Evolutionary conservation across 371 early-diverging fungal genomes (phyloP).

Genomic region (Dichotomocladium elegans): DNA sequence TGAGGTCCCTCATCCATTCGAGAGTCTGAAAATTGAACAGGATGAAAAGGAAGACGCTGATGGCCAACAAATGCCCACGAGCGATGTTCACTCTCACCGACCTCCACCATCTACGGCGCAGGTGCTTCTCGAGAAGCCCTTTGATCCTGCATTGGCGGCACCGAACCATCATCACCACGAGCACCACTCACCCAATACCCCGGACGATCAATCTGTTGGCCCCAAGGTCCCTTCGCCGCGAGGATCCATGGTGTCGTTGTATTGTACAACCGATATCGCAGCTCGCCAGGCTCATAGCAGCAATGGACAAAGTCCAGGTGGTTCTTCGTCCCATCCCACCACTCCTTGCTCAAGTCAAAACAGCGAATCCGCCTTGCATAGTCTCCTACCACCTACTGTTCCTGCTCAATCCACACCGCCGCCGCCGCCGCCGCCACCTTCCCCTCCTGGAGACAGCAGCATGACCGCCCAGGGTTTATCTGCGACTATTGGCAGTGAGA

Average conservation of each 20-base stretch:
- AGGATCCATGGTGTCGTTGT: constrained; percentile 6
- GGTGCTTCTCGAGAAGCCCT: constrained; percentile 4
- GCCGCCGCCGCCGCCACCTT: neutral
- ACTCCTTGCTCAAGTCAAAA: no score
- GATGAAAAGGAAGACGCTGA: neutral
- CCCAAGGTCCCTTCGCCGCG: constrained; percentile 19
- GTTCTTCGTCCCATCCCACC: no score
- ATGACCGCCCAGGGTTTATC: neutral
- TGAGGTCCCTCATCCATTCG: no score
- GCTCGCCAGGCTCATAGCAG: no score
- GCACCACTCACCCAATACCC: constrained; percentile 9
- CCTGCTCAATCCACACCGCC: neutral
- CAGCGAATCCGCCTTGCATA: no score
- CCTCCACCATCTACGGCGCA: neutral
- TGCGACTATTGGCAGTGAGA: no score
- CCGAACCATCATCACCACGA: neutral
- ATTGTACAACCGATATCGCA: no score
- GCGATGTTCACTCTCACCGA: no score
- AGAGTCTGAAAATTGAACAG: no score
- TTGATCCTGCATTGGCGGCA: constrained; percentile 5
- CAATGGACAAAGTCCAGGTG: no score
- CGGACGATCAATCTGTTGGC: neutral
- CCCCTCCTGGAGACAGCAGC: neutral
- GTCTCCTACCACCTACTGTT: neutral
- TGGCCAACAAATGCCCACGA: neutral